Base-by-base conservation (phyloP, 108 stramenopile species). In the Pseudonitzschia delicatissima region DNA sequence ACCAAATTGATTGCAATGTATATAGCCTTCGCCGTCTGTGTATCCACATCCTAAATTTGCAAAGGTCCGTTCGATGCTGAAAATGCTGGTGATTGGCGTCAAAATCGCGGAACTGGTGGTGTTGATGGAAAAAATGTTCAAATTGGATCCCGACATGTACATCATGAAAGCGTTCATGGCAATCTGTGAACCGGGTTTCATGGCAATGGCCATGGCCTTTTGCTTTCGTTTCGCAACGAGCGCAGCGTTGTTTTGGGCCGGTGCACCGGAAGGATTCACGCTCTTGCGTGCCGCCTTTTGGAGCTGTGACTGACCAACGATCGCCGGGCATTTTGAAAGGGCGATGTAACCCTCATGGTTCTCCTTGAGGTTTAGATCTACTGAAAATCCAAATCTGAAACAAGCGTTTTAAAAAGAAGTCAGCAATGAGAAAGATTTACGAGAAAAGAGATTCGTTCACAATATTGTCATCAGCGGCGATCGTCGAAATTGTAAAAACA, bases 81-180 rank as follows among this genome's bases (percentile, higher is more conserved):
- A 55, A 28, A 97, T 80, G 11, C 76, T 80, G 27, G 88, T 91
- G 31, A 96, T 27, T 1, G 96, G 96, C 18, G 84, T 91, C 71
- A 97, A 63, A 68, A 97, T 83, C 0, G 95, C 92, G 81, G 82
- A 83, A 57, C 84, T 81, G 31, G 86, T 84, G 34, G 92, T 92
- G 31, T 82, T 88, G 42, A 97, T 97, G 64, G 86, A 87, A 57
- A 95, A 96, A 48, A 97, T 95, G 53, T 97, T 93, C 47, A 97
- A 77, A 64, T 80, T 88, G 31, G 65, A 88, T 37, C 97, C 97
- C 8, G 87, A 88, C 97, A 97, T 97, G 77, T 87, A 97, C 77
- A 97, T 78, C 97, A 97, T 97, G 67, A 97, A 97, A 6, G 83
- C 92, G 65, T 96, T 95, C 94, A 95, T 96, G 21, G 79, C 57